These are phyloP conservation scores for Aspergillus latus DNA, from an alignment of 2,329 filamentous ascomycete species.

Conservation along the genomic window DNA sequence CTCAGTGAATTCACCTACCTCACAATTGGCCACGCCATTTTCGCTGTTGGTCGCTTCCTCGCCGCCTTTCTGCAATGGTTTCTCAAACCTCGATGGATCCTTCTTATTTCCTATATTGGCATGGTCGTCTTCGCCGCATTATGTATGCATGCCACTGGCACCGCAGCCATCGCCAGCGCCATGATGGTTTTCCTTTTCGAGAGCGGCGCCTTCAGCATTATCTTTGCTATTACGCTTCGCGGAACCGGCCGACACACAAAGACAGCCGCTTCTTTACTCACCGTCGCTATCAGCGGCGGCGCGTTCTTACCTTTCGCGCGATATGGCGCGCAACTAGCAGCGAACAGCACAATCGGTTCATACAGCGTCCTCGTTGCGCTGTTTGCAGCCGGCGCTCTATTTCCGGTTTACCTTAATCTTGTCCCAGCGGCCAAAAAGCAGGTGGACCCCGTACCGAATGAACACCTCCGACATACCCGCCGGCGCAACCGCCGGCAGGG, in stretches of 20 bases:
- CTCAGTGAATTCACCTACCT: constrained; percentile 45
- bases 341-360: constrained; percentile 46
- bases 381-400: constrained; percentile 52
- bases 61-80: constrained; percentile 54
- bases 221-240: constrained; percentile 59
- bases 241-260: constrained; percentile 61
- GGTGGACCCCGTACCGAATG: constrained; percentile 50
- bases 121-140: constrained; percentile 54
- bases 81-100: constrained; percentile 59
- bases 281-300: constrained; percentile 56
- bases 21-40: constrained; percentile 58
- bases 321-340: constrained; percentile 44
- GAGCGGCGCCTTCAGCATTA: constrained; percentile 59
- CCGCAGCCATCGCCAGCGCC: constrained; percentile 48
- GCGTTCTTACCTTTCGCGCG: constrained; percentile 57
- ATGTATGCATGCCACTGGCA: constrained; percentile 50
- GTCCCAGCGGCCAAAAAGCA: constrained; percentile 50
- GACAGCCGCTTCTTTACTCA: constrained; percentile 54
- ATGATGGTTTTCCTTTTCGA: constrained; percentile 60
- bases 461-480: constrained; percentile 33
- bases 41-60: constrained; percentile 59
- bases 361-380: constrained; percentile 55
- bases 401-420: constrained; percentile 56
- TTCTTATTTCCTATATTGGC: constrained; percentile 55
- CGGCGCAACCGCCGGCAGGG: constrained; percentile 18